Evolutionary conservation across 345 rosid genomes (phyloP).

Genomic region (Erysimum cheiranthoides): DNA sequence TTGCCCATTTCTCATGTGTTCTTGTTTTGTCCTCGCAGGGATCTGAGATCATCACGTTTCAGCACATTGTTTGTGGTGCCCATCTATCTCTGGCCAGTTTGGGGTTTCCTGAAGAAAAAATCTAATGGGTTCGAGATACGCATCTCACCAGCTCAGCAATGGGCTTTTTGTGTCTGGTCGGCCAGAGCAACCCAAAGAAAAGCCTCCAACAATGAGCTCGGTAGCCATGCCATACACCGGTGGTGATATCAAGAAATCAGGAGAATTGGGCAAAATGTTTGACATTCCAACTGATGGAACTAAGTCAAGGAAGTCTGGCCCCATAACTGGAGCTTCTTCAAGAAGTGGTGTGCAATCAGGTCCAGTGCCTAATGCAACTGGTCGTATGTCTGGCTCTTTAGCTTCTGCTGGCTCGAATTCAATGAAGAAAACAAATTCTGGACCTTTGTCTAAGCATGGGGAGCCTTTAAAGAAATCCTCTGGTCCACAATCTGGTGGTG

Average conservation of each 20-base stretch:
- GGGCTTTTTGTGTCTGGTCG: slow-evolving; percentile 97
- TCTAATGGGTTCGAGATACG: slow-evolving; percentile 90
- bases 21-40: slow-evolving; percentile 27
- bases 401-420: slow-evolving; percentile 79
- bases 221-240: slow-evolving; percentile 96
- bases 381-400: slow-evolving; percentile 80
- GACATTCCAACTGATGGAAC: slow-evolving; percentile 91
- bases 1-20: slow-evolving; percentile 16
- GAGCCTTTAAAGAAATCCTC: slow-evolving; percentile 93
- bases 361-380: slow-evolving; percentile 79
- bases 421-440: slow-evolving; percentile 89
- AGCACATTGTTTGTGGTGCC: slow-evolving; percentile 23
- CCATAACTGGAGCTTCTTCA: slow-evolving; percentile 75
- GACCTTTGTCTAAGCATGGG: slow-evolving; percentile 93
- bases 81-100: slow-evolving; percentile 24
- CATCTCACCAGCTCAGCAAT: slow-evolving; percentile 97
- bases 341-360: slow-evolving; percentile 92
- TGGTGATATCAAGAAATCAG: slow-evolving; percentile 96
- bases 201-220: slow-evolving; percentile 91
- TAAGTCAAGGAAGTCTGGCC: slow-evolving; percentile 96
- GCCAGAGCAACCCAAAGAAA: slow-evolving; percentile 97
- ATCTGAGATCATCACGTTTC: slow-evolving; percentile 19
- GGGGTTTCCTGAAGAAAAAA: slow-evolving; percentile 32
- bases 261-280: slow-evolving; percentile 98
- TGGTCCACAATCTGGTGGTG: slow-evolving; percentile 98